These are phyloP conservation scores for Dianthus caryophyllus DNA, from an alignment of 148 eudicot species.

Conservation along the genomic window DNA sequence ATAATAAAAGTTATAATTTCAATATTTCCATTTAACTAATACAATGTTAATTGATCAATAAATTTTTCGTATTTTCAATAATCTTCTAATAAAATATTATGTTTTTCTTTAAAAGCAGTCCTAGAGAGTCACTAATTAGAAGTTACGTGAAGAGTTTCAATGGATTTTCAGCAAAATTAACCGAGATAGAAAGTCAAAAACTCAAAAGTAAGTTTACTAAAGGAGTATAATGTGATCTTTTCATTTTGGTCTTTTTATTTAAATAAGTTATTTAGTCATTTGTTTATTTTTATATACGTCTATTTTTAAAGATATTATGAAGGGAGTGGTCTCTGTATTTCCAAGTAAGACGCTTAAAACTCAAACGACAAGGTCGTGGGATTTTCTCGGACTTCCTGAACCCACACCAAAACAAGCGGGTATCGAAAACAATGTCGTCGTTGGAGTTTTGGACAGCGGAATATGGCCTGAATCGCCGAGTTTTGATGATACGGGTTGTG, in stretches of 20 bases:
- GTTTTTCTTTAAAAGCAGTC: constrained; percentile 3
- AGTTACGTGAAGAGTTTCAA: constrained; percentile 40
- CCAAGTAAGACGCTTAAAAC: no score
- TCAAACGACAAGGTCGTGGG: no score
- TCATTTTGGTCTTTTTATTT: neutral
- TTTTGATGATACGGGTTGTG: constrained; percentile 40
- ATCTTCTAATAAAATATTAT: neutral
- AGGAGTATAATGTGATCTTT: neutral
- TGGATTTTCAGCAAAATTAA: constrained; percentile 36
- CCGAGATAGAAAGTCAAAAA: constrained; percentile 27
- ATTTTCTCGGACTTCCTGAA: constrained; percentile 19
- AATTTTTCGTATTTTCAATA: neutral
- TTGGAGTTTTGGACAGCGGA: constrained; percentile 48
- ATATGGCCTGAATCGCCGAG: constrained; percentile 56
- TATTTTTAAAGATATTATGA: no score
- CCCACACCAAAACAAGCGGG: neutral
- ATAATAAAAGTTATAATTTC: neutral
- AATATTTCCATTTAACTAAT: neutral
- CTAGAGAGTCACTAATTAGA: constrained; percentile 23
- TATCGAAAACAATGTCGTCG: constrained; percentile 26
- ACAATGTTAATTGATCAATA: neutral
- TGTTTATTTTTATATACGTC: no score
- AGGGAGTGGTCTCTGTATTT: no score
- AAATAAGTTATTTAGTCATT: no score
- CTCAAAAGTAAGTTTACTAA: constrained; percentile 19